Conservation (phyloP, 768 basidiomycete genomes). For the Lyophyllum atratum region DNA sequence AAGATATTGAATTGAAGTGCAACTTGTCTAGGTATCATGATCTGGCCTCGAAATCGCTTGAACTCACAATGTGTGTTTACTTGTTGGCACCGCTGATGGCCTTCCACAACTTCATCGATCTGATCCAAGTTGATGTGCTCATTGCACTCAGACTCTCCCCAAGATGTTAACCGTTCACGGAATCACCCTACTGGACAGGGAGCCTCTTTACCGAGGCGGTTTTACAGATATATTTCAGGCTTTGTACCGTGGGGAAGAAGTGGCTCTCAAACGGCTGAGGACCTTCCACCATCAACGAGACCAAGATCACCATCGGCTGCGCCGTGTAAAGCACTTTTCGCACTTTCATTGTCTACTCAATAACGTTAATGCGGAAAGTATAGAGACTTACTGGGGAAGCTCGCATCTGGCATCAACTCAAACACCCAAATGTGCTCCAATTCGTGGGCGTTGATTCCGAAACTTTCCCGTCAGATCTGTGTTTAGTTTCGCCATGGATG, state of each 20-base stretch:
- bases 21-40: no score
- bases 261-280: conserved; percentile 15
- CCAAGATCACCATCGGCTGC: conserved; percentile 10
- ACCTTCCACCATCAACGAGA: conserved; percentile 15
- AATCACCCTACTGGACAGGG: conserved; percentile 14
- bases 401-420: conserved; percentile 17
- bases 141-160: neutral
- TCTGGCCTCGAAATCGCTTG: no score
- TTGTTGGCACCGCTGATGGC: no score
- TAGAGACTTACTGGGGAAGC: conserved; percentile 18
- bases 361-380: neutral
- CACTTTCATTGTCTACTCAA: neutral
- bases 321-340: conserved; percentile 5
- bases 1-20: no score
- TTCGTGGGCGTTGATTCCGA: conserved; percentile 20
- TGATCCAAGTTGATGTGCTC: no score
- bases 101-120: no score
- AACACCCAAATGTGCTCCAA: conserved; percentile 19
- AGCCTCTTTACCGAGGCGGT: conserved; percentile 17
- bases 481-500: conserved; percentile 19
- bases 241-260: conserved; percentile 15
- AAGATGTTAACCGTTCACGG: conserved; percentile 8
- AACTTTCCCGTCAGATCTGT: conserved; percentile 11
- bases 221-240: conserved; percentile 17
- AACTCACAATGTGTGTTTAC: no score